These are phyloP conservation scores for Glarea lozoyensis DNA, from an alignment of 495 filamentous ascomycete species.

Conservation along the genomic window DNA sequence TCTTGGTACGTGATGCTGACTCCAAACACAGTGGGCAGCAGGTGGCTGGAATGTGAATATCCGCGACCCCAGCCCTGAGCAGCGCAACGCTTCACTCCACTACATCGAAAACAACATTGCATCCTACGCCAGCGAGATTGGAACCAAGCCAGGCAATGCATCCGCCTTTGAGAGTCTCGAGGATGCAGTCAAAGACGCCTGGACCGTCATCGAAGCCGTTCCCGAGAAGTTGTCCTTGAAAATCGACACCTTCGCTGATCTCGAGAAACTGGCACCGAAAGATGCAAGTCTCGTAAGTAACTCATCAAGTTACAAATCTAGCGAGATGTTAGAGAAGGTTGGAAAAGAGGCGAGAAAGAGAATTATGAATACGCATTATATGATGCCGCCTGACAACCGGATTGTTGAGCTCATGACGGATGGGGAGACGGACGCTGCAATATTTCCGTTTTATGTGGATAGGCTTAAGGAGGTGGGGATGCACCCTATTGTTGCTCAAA, in stretches of 20 bases:
- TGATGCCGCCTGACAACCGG: slow-evolving; percentile 39
- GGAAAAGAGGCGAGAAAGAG: slow-evolving; percentile 10
- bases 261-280: slow-evolving; percentile 30
- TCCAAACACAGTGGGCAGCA: too few relatives aligned
- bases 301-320: slow-evolving; percentile 37
- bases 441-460: slow-evolving; percentile 34
- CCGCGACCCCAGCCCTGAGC: slow-evolving; percentile 31
- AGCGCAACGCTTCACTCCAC: slow-evolving; percentile 24
- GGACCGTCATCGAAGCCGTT: slow-evolving; percentile 23
- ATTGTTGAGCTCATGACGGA: slow-evolving; percentile 49
- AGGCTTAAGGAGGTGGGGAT: slow-evolving; percentile 35
- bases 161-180: slow-evolving; percentile 22
- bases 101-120: slow-evolving; percentile 30
- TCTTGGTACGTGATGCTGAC: too few relatives aligned
- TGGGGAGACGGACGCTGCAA: slow-evolving; percentile 33
- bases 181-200: slow-evolving; percentile 10
- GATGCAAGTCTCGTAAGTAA: slow-evolving; percentile 47
- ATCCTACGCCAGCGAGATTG: slow-evolving; percentile 12
- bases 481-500: slow-evolving; percentile 28
- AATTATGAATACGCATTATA: slow-evolving; percentile 43
- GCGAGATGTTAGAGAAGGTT: slow-evolving; percentile 12
- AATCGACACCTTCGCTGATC: slow-evolving; percentile 34
- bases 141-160: slow-evolving; percentile 24
- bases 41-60: slow-evolving; percentile 34
- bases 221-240: slow-evolving; percentile 44